Evolutionary conservation across 371 early-diverging fungal genomes (phyloP), one percentile per base, ranked within the genome.

Genomic region (Syncephalastrum contaminatum): DNA sequence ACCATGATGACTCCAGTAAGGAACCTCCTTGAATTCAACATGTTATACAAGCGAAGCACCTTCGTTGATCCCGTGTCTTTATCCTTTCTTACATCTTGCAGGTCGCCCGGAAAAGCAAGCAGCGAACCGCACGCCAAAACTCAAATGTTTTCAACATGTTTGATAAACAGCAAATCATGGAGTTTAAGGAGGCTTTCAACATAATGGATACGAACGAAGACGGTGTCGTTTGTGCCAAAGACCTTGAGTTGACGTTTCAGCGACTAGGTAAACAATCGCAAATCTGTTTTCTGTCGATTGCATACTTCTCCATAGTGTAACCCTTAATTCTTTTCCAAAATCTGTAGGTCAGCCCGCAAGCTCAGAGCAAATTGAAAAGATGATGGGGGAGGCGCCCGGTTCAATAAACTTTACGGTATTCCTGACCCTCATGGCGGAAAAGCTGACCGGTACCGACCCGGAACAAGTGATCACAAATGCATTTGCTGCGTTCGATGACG

Each of bases 61-160:
- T 30, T 30, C 10, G 36, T 30, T 30, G 36, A 30, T 30, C 36
- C 36, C 36, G 36, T 30, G 36, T 30, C 36, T 30, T 30, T 30
- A 30, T 30, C 36, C 12, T 30, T 30, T 12, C 25, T 30, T 30
- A 45, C 45, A 21, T 14, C 15, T 7, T 27, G 50, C 50, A 61
- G 54, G 41, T 58, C 21, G 40, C 53, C 40, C 75, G 73, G 57
- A 80, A 85, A 64, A 89, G 88, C 73, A 94, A 92, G 81, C 92
- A 91, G 80, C 83, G 95, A 43, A 87, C 91, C 51, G 87, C 85
- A 53, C 89, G 98, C 53, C 96, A 98, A 67, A 97, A 94, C 82
- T 96, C 97, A 20, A 99, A 99, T 72, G 97, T 99, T 21, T 99
- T 99, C 77, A 94, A 94, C 45, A 96, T 97, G 86, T 96, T 99